Evolutionary conservation across 768 basidiomycete species (phyloP).

Genomic region (Rhodotorula sphaerocarpa): DNA sequence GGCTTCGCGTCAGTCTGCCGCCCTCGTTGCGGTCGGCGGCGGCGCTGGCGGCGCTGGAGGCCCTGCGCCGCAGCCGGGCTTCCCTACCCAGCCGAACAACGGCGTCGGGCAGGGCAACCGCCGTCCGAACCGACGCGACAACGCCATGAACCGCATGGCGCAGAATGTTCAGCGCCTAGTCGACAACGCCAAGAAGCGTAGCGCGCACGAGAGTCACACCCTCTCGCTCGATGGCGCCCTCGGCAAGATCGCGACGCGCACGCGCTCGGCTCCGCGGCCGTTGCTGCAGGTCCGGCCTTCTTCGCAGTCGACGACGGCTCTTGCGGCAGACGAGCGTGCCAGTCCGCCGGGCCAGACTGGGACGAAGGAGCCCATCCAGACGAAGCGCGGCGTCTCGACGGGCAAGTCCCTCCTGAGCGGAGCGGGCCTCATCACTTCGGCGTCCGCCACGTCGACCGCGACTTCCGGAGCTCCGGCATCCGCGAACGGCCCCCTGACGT

Average conservation of each 20-base stretch:
- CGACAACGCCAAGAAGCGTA: constrained; percentile 73
- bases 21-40: constrained; percentile 37
- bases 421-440: constrained; percentile 20
- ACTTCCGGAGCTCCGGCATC: too few relatives aligned
- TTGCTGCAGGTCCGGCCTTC: constrained; percentile 69
- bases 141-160: constrained; percentile 46
- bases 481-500: constrained; percentile 51
- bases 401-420: constrained; percentile 23
- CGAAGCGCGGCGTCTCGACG: background rate
- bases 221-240: constrained; percentile 73
- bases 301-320: constrained; percentile 43
- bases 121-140: constrained; percentile 24
- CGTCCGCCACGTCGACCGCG: background rate
- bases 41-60: background rate
- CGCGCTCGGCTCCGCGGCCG: constrained; percentile 92
- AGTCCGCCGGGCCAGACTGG: background rate
- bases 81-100: background rate
- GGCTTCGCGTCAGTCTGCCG: constrained; percentile 28
- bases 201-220: constrained; percentile 57
- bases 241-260: constrained; percentile 85
- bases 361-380: background rate
- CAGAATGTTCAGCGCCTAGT: constrained; percentile 90
- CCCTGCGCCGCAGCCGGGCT: background rate
- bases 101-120: background rate
- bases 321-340: constrained; percentile 37